phyloP scores from a whole-genome alignment of 1,139 yeast genomes.

The Yamadazyma friedrichii region DNA sequence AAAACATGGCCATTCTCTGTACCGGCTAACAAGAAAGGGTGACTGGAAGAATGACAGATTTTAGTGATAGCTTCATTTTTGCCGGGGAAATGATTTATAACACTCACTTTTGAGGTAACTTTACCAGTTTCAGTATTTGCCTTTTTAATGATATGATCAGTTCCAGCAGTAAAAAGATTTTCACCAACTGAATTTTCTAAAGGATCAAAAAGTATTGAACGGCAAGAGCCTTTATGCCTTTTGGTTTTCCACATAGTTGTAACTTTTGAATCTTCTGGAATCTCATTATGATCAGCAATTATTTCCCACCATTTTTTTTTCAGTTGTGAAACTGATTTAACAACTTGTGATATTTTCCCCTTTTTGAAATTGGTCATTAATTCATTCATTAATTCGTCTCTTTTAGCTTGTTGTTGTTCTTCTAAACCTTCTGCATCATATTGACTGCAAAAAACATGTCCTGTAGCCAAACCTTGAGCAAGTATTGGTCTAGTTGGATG shows the following conservation, averaged over 20 bases:
- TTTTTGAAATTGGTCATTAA: constrained; percentile 27
- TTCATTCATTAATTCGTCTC: constrained; percentile 20
- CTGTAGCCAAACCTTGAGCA: constrained; percentile 75
- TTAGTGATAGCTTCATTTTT: constrained; percentile 52
- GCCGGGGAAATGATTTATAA: constrained; percentile 23
- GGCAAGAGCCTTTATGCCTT: constrained; percentile 86
- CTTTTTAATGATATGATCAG: constrained; percentile 75
- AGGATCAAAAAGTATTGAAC: constrained; percentile 69
- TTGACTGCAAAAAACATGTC: constrained; percentile 59
- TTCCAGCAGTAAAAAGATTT: constrained; percentile 65
- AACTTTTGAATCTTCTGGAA: constrained; percentile 30
- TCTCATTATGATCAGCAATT: constrained; percentile 32
- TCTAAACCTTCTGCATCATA: constrained; percentile 52
- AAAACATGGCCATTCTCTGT: constrained; percentile 72
- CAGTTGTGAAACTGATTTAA: constrained; percentile 37
- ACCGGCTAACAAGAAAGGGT: constrained; percentile 69
- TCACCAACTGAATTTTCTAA: constrained; percentile 48
- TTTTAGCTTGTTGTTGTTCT: constrained; percentile 22
- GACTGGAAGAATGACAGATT: constrained; percentile 60
- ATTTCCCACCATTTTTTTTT: constrained; percentile 52
- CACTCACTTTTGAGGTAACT: constrained; percentile 56
- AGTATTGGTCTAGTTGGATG: constrained; percentile 73
- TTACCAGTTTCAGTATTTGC: constrained; percentile 74
- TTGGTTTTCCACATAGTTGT: constrained; percentile 75
- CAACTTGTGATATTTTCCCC: constrained; percentile 27